These are phyloP conservation scores for Lobosporangium transversale DNA, from an alignment of 192 early-diverging fungal genomes.

Conservation along the genomic window DNA sequence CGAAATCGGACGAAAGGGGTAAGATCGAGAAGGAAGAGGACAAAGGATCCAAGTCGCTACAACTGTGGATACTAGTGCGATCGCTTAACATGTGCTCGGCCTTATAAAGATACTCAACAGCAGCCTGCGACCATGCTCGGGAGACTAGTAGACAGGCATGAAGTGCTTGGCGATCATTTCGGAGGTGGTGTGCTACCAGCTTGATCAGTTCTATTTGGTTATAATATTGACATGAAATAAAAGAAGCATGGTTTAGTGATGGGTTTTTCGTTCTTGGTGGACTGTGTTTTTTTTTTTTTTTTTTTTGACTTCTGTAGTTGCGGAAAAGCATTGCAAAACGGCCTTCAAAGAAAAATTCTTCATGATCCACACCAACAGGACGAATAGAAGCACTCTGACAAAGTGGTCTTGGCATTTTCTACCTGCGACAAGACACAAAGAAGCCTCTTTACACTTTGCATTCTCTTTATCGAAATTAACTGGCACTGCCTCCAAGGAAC, in stretches of 20 bases:
- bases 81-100: constrained; percentile 41
- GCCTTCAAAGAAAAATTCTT: no score
- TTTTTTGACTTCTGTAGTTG: no score
- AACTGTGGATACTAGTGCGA: constrained; percentile 6
- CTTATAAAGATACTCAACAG: constrained; percentile 50
- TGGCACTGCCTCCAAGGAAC: no score
- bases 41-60: neutral
- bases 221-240: neutral
- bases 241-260: neutral
- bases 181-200: constrained; percentile 16
- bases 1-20: neutral
- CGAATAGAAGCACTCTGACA: no score
- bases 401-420: no score
- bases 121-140: constrained; percentile 43
- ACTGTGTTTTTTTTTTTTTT: no score
- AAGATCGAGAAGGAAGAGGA: neutral
- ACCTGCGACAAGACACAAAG: no score
- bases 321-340: no score
- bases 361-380: no score
- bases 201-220: constrained; percentile 18
- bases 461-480: no score
- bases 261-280: no score
- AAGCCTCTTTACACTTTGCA: no score
- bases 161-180: constrained; percentile 24
- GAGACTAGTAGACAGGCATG: constrained; percentile 44